Evolutionary conservation across 75 land plant species (phyloP), one percentile per base, ranked within the genome.

Genomic region (Pinus tabuliformis): DNA sequence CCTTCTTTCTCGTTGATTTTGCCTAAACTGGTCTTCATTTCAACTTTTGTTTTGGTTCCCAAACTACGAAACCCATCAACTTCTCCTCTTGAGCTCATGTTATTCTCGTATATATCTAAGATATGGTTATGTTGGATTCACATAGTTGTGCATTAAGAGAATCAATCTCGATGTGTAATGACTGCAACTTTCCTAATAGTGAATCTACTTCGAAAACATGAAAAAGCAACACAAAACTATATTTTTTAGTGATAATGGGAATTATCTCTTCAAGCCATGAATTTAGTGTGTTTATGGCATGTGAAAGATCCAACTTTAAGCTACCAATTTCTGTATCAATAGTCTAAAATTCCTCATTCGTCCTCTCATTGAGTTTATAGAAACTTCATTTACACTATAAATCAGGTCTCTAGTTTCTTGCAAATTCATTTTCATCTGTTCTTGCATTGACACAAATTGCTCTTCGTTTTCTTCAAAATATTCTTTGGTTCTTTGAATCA

Each of bases 241-340:
- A 89, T 77, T 86, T 93, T 56, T 78, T 81, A 62, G 86, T 81
- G 42, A 91, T 75, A 63, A 86, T 86, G 14, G 85, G 73, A 89
- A 88, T 86, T 0, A 84, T 73, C 37, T 87, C 86, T 59, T 89
- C 91, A 57, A 93, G 83, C 75, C 78, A 87, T 78, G 77, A 71
- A 26, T 78, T 79, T 36, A 81, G 57, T 17, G 72, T 54, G 68
- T 76, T 63, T 30, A 65, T 62, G 12, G 78, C 80, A 21, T 76
- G 13, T 0, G 63, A 42, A 59, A 88, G 17, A 14, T 83, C 63
- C 72, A 75, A 73, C 76, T 83, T 88, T 13, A 85, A n/a, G 22
- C 22, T 3, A 4, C 68, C 37, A 26, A 83, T 45, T 24, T 85
- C 82, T 37, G 5, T 8, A n/a, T 56, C 28, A 17, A 85, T 18